Conservation (phyloP, 139 green algal genomes). For the Chlorella sp. region DNA sequence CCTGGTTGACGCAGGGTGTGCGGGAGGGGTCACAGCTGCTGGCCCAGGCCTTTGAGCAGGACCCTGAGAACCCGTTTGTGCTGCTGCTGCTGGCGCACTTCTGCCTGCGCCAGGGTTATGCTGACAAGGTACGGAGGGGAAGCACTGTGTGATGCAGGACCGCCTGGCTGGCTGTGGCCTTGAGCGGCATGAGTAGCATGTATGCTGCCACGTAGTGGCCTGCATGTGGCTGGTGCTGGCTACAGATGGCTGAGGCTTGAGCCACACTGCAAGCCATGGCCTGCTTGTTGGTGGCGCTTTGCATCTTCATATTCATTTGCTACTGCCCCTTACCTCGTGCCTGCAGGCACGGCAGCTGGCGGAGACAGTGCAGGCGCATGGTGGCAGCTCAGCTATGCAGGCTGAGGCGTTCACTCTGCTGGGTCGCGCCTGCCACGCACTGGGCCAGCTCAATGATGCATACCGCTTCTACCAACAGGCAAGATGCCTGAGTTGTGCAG, state of each 20-base stretch:
- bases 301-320: no score
- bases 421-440: conserved; percentile 62
- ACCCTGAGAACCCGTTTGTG: conserved; percentile 68
- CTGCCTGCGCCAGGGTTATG: conserved; percentile 68
- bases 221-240: neutral
- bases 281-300: no score
- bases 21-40: conserved; percentile 78
- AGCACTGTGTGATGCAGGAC: no score
- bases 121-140: conserved; percentile 37
- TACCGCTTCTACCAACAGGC: conserved; percentile 50
- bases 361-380: conserved; percentile 56
- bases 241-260: neutral
- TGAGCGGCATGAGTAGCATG: no score
- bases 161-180: no score
- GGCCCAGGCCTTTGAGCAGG: conserved; percentile 73
- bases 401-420: conserved; percentile 61
- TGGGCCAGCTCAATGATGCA: conserved; percentile 38
- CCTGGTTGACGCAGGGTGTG: conserved; percentile 56
- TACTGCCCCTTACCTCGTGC: no score
- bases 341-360: conserved; percentile 62
- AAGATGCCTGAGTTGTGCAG: neutral
- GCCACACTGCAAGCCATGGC: no score
- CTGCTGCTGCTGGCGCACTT: conserved; percentile 79
- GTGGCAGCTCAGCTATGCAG: conserved; percentile 49
- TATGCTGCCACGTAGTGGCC: neutral